Base-by-base conservation (phyloP, 306 rosid species). In the Comarum palustre region DNA sequence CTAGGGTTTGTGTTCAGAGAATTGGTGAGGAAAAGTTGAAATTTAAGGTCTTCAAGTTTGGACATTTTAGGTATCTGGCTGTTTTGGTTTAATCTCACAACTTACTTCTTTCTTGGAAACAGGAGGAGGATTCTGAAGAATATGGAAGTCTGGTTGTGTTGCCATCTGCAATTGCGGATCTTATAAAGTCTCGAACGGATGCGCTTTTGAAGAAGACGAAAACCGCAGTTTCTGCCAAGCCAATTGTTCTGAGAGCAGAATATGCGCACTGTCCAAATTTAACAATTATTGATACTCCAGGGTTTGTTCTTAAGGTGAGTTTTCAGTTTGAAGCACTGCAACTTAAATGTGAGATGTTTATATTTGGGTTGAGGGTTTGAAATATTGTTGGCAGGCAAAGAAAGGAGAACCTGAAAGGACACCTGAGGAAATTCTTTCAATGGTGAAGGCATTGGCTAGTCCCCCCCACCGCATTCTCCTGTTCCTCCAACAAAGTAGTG, bases 401-500 rank as follows among this genome's bases (percentile, higher is more conserved):
- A 91, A 89, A 83, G 98, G 96, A 57, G 98, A 94, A 58, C 98
- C 97, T 2, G 97, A 91, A 52, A 91, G 65, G 74, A 93, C 98
- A 4, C 98, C 98, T 1, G 88, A 88, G n/a, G 96, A 91, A 78
- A 94, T 94, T 80, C 92, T 94, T 75, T 85, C 92, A 10, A 94
- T 94, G 98, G 98, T 94, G 75, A 91, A 94, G 86, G 82, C 96
- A 36, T 74, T 89, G 81, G 98, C 97, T 70, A 81, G 90, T 79
- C 98, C 98, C 73, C 97, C 98, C 38, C 87, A 94, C 71, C 97
- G 97, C 52, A 88, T 94, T 52, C 87, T 94, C 39, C 46, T 94
- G 86, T 94, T 94, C 71, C 98, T 94, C 70, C 98, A 94, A 82
- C 98, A 94, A 74, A 94, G 98, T 77, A 91, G 98, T 45, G 98